phyloP scores from a whole-genome alignment of 257 asterid species.

The Plantago major region DNA sequence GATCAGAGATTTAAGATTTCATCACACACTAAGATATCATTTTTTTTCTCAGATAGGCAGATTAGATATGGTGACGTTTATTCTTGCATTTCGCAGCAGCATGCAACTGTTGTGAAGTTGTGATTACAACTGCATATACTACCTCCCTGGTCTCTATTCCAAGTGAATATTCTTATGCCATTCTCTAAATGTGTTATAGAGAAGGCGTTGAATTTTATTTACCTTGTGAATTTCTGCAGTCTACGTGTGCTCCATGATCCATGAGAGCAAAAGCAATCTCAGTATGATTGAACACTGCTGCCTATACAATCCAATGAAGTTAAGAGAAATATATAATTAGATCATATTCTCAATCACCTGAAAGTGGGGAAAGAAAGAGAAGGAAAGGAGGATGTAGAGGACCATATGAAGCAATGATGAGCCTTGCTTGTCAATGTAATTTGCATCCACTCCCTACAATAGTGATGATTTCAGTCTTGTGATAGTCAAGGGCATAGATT shows the following conservation, averaged over 20 bases:
- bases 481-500: conserved; percentile 10
- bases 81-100: conserved; percentile 8
- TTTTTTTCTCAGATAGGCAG: conserved; percentile 11
- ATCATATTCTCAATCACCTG: not conserved
- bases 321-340: conserved; percentile 17
- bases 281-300: conserved; percentile 90
- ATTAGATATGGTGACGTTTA: not conserved
- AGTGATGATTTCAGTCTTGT: conserved; percentile 21
- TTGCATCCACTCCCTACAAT: conserved; percentile 85
- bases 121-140: not conserved
- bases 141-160: conserved; percentile 3
- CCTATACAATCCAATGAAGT: conserved; percentile 41
- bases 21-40: conserved; percentile 9
- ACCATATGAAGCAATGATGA: conserved; percentile 89
- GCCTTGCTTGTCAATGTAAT: conserved; percentile 90
- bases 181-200: conserved; percentile 10
- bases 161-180: conserved; percentile 11
- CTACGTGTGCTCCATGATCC: conserved; percentile 73
- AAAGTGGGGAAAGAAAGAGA: conserved; percentile 5
- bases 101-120: conserved; percentile 11
- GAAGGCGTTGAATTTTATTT: conserved; percentile 21
- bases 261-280: conserved; percentile 89
- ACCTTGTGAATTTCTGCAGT: conserved; percentile 89
- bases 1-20: not conserved
- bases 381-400: conserved; percentile 21